Evolutionary conservation across 192 early-diverging fungal genomes (phyloP), one percentile per base, ranked within the genome.

Genomic region (Phlyctochytrium bullatum): DNA sequence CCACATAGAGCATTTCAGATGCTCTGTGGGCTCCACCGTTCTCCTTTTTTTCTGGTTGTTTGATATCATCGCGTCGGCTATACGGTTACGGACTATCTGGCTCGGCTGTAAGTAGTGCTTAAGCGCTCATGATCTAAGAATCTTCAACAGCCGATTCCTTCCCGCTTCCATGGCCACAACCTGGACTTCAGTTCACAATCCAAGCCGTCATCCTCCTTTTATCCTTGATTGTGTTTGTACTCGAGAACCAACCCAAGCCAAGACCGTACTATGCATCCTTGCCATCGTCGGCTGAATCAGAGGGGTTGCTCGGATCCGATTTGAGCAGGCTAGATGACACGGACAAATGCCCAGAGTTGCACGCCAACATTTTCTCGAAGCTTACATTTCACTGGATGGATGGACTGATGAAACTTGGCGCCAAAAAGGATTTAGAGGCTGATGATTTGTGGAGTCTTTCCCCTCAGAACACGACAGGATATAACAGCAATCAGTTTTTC

Each of bases 341-440:
- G 27, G 52, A 57, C 3, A 64, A 72, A 23, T 83, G 81, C 52
- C 93, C 93, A 2, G 94, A 96, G 67, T 88, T 86, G 24, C 83
- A 76, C 12, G 88, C 93, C 52, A 90, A 91, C 71, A 84, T 98
- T 24, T 95, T 95, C 66, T 90, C 89, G 31, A 81, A 81, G 14
- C 67, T 93, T 0, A 87, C 89, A 1, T 98, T 97, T 75, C 76
- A 86, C 31, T 98, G 96, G 96, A 91, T 98, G 86, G 88, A 89
- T 52, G 84, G 87, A 16, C 66, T 97, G 62, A 91, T 98, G 77
- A 86, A 88, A 52, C 73, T 88, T 35, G 94, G 93, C 1, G 88
- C 84, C 61, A 66, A 75, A 30, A 91, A 92, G 69, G 89, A 87
- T 35, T 77, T 95, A 61, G 79, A 76, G 1, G 78, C 84, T 70